phyloP scores from a whole-genome alignment of 345 rosid genomes.

The Populus pruinosa region DNA sequence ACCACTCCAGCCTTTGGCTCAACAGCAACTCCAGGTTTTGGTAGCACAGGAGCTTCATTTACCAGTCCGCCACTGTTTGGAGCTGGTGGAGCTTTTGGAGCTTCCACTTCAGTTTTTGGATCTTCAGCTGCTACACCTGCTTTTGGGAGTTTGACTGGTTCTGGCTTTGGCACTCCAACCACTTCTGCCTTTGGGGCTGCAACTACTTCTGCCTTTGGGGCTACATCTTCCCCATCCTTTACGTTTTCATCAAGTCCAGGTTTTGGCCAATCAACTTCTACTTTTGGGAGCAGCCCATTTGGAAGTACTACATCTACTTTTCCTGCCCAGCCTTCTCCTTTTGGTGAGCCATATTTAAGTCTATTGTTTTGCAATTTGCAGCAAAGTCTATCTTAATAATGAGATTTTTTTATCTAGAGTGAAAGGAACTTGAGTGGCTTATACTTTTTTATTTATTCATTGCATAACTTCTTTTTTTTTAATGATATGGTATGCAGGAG shows the following conservation, averaged over 20 bases:
- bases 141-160: slow-evolving; percentile 51
- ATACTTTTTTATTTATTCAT: too few relatives aligned
- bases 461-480: background rate
- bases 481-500: slow-evolving; percentile 39
- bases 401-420: background rate
- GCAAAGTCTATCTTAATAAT: background rate
- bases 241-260: slow-evolving; percentile 62
- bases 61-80: slow-evolving; percentile 25
- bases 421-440: background rate
- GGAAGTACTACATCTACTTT: slow-evolving; percentile 54
- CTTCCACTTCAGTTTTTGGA: slow-evolving; percentile 29
- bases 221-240: slow-evolving; percentile 26
- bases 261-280: slow-evolving; percentile 70
- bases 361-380: background rate
- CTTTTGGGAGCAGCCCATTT: slow-evolving; percentile 76
- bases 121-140: slow-evolving; percentile 32
- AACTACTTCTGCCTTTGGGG: slow-evolving; percentile 27
- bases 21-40: slow-evolving; percentile 32
- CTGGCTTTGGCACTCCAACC: slow-evolving; percentile 47
- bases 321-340: slow-evolving; percentile 68
- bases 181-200: slow-evolving; percentile 32
- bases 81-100: slow-evolving; percentile 39
- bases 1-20: slow-evolving; percentile 50
- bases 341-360: slow-evolving; percentile 41
- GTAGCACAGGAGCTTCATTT: slow-evolving; percentile 43